Evolutionary conservation across 2,329 filamentous ascomycete species (phyloP), one percentile per base, ranked within the genome.

Genomic region (Colletotrichum sidae): DNA sequence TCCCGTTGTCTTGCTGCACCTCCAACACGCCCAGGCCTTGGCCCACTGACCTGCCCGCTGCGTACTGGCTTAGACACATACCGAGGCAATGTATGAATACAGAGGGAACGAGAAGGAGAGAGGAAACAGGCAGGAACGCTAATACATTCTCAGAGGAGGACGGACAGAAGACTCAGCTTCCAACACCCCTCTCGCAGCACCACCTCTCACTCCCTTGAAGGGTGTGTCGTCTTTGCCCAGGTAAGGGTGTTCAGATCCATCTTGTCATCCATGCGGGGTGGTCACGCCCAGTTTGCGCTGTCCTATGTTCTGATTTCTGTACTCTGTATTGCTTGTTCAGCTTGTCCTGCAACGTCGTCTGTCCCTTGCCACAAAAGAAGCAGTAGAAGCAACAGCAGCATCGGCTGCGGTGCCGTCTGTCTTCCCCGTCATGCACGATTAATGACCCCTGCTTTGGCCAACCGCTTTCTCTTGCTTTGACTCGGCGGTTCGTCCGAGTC

Each of bases 1-100:
- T 61, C 39, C 47, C 47, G 56, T 45, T 33, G 33, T 42, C 52
- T 62, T 65, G 62, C 58, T 58, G 58, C 62, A 52, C 52, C 58
- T 62, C 58, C 52, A 55, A 52, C 46, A 46, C 46, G 55, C 3
- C 38, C 38, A 45, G 35, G 17, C 37, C 55, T 34, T 12, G 55
- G 41, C 55, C 44, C 46, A 42, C 25, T 37, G 42, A 33, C 44
- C 38, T 25, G 25, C 25, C 25, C 25, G 25, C 25, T 5, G 25
- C 25, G 25, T 25, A 25, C 4, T 5, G 25, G 25, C 3, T 25
- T 25, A 25, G 25, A 25, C n/a, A 41, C 38, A 41, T 45, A n/a
- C 7, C 46, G 25, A 49, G 46, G 17, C 17, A 49, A 49, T 10
- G 46, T 33, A 49, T 17, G 25, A 5, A 25, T 25, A 25, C 25